A percentile compares a stretch with the other conserved stretches of the same genome.
Evolutionary conservation across 2,329 filamentous ascomycete species (phyloP).

Genomic region (Paradendryphiella salina): DNA sequence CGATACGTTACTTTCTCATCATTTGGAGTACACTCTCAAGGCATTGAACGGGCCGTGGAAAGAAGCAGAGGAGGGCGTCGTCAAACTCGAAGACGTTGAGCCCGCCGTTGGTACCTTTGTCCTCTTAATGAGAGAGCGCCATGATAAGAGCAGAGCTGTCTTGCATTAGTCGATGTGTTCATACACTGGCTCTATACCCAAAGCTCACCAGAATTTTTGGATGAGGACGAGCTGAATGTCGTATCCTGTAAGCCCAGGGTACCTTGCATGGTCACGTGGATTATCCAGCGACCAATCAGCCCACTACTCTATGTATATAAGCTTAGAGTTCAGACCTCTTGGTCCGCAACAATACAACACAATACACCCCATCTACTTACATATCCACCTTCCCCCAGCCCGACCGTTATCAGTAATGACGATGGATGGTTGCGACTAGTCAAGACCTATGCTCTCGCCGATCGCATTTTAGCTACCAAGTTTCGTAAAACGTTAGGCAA

Average conservation of each 20-base stretch:
- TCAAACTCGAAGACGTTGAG: conserved; percentile 11
- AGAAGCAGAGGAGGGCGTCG: conserved; percentile 7
- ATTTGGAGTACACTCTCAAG: conserved; percentile 20
- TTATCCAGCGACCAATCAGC: too few species aligned
- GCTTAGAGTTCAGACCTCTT: too few species aligned
- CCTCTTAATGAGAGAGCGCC: neutral
- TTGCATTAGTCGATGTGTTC: conserved; percentile 8
- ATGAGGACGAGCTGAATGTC: neutral
- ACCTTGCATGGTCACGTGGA: too few species aligned
- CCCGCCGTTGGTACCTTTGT: neutral
- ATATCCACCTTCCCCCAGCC: too few species aligned
- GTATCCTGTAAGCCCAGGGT: too few species aligned
- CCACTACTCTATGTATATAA: too few species aligned
- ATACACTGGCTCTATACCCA: conserved; percentile 17
- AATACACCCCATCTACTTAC: too few species aligned
- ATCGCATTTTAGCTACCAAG: neutral
- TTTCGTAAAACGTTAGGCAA: neutral
- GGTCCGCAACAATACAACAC: too few species aligned
- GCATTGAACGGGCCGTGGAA: conserved; percentile 17
- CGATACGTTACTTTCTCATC: conserved; percentile 10
- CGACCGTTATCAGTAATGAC: neutral
- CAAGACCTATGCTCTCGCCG: conserved; percentile 11
- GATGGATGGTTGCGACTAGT: neutral
- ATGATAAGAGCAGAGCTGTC: neutral
- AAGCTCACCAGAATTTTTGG: neutral